phyloP scores from a whole-genome alignment of 2,329 filamentous ascomycete genomes.

The Colletotrichum tofieldiae region DNA sequence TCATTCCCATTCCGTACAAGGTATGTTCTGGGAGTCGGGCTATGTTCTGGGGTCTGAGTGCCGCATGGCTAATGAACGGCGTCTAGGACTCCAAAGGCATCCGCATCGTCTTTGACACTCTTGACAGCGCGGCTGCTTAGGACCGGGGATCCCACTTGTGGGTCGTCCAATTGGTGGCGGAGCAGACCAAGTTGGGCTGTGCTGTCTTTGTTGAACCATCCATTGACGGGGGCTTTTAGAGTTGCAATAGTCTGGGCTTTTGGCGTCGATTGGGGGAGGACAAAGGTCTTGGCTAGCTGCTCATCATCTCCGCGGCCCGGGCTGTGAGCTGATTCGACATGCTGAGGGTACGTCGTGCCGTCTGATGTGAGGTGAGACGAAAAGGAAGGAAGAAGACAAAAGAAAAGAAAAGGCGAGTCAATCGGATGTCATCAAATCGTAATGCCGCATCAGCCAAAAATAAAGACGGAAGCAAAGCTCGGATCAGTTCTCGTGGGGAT shows the following conservation, averaged over 20 bases:
- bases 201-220: not conserved
- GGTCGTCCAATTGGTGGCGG: not conserved
- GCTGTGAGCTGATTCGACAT: not conserved
- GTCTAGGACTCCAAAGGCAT: conserved; percentile 51
- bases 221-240: conserved; percentile 11
- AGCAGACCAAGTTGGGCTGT: not conserved
- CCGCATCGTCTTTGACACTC: conserved; percentile 53
- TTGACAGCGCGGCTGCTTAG: not conserved
- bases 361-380: conserved; percentile 11
- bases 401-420: not conserved
- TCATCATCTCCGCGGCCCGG: not conserved
- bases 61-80: not conserved
- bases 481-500: not conserved
- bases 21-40: conserved; percentile 39
- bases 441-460: not conserved
- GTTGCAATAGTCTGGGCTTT: conserved; percentile 22
- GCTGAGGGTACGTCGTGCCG: conserved; percentile 7
- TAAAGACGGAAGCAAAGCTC: not conserved
- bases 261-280: conserved; percentile 24
- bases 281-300: conserved; percentile 28
- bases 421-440: not conserved
- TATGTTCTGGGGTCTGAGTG: conserved; percentile 18
- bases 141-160: not conserved
- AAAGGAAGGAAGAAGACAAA: not conserved
- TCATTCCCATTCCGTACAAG: conserved; percentile 58